These are phyloP conservation scores for Flaveria bidentis DNA, from an alignment of 129 eudicot genomes.

Conservation along the genomic window DNA sequence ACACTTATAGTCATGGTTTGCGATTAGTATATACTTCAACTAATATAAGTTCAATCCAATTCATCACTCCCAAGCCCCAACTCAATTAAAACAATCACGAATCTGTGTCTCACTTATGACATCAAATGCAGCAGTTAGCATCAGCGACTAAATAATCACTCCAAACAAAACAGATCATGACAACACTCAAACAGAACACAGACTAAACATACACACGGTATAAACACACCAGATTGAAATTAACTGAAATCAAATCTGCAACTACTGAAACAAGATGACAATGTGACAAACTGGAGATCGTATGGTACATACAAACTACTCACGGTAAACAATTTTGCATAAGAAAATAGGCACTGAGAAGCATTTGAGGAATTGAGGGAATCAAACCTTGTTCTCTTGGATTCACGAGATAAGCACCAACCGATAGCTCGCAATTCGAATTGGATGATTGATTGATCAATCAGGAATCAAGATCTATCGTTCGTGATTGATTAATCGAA, in stretches of 20 bases:
- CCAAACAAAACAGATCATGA: neutral
- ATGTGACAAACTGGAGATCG: slow-evolving; percentile 10
- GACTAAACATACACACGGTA: neutral
- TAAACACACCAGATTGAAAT: slow-evolving; percentile 13
- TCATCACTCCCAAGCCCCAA: slow-evolving; percentile 4
- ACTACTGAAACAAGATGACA: slow-evolving; percentile 19
- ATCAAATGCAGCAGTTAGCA: slow-evolving; percentile 8
- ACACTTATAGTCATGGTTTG: slow-evolving; percentile 4
- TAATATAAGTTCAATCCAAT: neutral
- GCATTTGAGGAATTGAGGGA: neutral
- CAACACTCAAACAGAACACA: slow-evolving; percentile 4
- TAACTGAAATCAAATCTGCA: slow-evolving; percentile 6
- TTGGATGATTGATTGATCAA: slow-evolving; percentile 19
- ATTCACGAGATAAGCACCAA: slow-evolving; percentile 13
- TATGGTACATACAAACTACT: slow-evolving; percentile 1
- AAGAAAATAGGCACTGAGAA: neutral
- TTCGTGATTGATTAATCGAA: slow-evolving; percentile 14
- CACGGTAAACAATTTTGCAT: slow-evolving; percentile 10
- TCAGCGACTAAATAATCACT: neutral
- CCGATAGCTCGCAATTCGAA: slow-evolving; percentile 15
- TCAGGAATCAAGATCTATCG: slow-evolving; percentile 33
- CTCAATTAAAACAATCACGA: slow-evolving; percentile 6
- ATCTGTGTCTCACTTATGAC: neutral
- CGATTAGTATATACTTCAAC: neutral
- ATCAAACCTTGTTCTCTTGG: slow-evolving; percentile 26